Evolutionary conservation across 139 green algal genomes (phyloP).

Genomic region (Chlorokybus atmophyticus): DNA sequence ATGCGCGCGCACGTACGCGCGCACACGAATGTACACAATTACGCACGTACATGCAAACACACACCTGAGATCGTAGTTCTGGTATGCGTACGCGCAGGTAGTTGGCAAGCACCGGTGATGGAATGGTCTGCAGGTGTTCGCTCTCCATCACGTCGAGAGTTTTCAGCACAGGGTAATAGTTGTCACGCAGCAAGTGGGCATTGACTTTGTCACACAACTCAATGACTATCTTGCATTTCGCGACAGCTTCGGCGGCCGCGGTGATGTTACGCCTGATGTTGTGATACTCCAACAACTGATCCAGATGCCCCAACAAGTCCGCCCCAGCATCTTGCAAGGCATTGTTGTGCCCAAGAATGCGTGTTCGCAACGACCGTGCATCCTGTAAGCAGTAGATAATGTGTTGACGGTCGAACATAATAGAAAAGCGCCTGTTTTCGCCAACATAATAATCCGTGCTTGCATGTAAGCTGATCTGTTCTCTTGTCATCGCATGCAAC

Average conservation of each 20-base stretch:
- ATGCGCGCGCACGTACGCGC: constrained; percentile 6
- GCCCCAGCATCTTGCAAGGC: constrained; percentile 23
- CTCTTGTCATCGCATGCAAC: no score
- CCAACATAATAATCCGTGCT: no score
- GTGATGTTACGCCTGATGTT: constrained; percentile 16
- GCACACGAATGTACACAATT: no score
- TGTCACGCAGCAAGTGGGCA: constrained; percentile 6
- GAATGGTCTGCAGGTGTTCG: constrained; percentile 6
- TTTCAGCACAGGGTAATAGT: constrained; percentile 15
- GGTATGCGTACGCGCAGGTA: no score
- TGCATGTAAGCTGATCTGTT: no score
- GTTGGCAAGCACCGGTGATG: constrained; percentile 7
- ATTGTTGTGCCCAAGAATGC: constrained; percentile 18
- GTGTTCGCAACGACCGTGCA: constrained; percentile 15
- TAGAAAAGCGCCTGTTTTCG: no score
- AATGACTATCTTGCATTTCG: constrained; percentile 19
- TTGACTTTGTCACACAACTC: constrained; percentile 25
- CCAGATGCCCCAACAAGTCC: constrained; percentile 16
- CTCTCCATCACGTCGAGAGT: constrained; percentile 17
- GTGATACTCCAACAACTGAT: constrained; percentile 23
- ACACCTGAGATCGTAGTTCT: no score
- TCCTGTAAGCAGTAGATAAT: no score
- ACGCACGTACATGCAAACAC: no score
- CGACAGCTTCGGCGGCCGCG: constrained; percentile 5
- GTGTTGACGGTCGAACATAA: no score